Conservation (phyloP, 2,329 filamentous ascomycete species). For the Emmonsiellopsis sp. region DNA sequence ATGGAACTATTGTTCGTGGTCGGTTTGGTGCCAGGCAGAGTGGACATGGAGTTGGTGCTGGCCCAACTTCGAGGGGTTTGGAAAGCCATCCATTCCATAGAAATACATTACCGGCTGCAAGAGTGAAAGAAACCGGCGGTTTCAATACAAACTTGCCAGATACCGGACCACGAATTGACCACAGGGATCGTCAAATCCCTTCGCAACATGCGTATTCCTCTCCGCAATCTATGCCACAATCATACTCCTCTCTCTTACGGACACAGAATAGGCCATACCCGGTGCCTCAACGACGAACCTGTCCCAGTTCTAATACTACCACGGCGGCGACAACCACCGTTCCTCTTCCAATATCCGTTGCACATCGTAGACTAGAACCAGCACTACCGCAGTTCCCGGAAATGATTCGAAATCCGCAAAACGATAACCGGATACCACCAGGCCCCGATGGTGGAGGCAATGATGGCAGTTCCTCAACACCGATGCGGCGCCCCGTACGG, state of each 20-base stretch:
- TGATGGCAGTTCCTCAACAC: neutral
- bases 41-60: conserved; percentile 27
- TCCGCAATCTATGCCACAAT: neutral
- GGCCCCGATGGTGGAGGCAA: neutral
- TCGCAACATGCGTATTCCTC: neutral
- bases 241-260: neutral
- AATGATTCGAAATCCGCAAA: neutral
- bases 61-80: conserved; percentile 14
- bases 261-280: conserved; percentile 2
- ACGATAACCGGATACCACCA: neutral
- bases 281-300: conserved; percentile 4
- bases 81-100: conserved; percentile 28
- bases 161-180: neutral
- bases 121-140: neutral
- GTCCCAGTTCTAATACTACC: conserved; percentile 1
- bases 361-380: conserved; percentile 1
- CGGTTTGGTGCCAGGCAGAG: conserved; percentile 32
- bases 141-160: neutral
- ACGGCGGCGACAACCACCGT: neutral
- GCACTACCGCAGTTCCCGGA: neutral
- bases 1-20: conserved; percentile 32
- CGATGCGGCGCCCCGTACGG: neutral
- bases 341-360: conserved; percentile 7
- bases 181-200: neutral
- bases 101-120: conserved; percentile 17